Conservation (phyloP, 2,329 filamentous ascomycete species). For the Cytospora chrysosperma region DNA sequence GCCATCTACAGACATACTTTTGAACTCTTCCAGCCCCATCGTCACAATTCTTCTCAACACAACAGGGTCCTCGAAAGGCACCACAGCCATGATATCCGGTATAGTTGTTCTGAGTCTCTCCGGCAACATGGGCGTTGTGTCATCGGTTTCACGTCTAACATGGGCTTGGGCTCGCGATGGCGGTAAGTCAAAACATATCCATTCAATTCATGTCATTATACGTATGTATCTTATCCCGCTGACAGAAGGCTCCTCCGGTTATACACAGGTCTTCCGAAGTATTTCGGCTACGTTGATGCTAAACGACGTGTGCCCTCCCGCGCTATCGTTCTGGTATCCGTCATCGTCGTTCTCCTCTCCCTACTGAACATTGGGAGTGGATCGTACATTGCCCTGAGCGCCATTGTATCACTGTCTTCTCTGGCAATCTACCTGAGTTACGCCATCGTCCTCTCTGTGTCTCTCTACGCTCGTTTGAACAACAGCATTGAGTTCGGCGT, state of each 20-base stretch:
- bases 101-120: conserved; percentile 40
- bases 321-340: conserved; percentile 35
- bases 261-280: conserved; percentile 15
- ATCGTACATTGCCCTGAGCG: conserved; percentile 37
- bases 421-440: conserved; percentile 25
- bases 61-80: conserved; percentile 39
- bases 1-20: conserved; percentile 36
- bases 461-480: conserved; percentile 20
- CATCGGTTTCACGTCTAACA: conserved; percentile 46
- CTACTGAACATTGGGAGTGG: conserved; percentile 40
- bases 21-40: conserved; percentile 38
- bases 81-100: conserved; percentile 40
- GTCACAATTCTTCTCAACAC: conserved; percentile 42
- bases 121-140: conserved; percentile 42
- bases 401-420: conserved; percentile 39
- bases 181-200: conserved; percentile 29
- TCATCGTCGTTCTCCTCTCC: conserved; percentile 35
- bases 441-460: conserved; percentile 21
- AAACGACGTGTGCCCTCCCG: conserved; percentile 37
- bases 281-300: conserved; percentile 30
- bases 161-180: conserved; percentile 51
- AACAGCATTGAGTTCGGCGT: not conserved
- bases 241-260: conserved; percentile 9
- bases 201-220: conserved; percentile 37
- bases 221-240: conserved; percentile 34